Conservation (phyloP, 225 moss, liverwort and hornwort species). For the Bryoerythrophyllum caledonicum region DNA sequence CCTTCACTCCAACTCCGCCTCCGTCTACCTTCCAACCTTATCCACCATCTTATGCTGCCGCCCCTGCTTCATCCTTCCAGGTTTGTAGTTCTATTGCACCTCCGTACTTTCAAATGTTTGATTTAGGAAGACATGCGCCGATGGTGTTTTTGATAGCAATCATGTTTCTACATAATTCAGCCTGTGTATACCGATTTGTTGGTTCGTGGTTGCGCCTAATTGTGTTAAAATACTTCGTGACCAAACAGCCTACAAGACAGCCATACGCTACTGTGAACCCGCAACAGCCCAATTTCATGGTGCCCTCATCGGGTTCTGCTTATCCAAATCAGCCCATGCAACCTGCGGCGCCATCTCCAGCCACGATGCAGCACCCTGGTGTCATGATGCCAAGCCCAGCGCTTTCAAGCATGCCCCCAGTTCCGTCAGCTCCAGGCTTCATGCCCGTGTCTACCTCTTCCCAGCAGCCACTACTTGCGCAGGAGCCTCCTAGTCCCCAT, state of each 20-base stretch:
- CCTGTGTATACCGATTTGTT: conserved; percentile 1
- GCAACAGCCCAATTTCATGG: conserved; percentile 37
- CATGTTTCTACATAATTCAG: neutral
- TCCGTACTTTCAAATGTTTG: neutral
- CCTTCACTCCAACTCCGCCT: conserved; percentile 48
- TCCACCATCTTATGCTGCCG: conserved; percentile 35
- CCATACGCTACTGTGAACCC: conserved; percentile 16
- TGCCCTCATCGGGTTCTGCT: conserved; percentile 28
- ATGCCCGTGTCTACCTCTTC: conserved; percentile 46
- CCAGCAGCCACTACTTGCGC: conserved; percentile 39
- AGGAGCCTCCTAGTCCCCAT: conserved; percentile 64
- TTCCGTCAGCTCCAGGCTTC: conserved; percentile 37
- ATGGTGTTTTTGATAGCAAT: conserved; percentile 9
- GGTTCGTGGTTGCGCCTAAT: neutral
- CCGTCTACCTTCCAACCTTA: conserved; percentile 45
- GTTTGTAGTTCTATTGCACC: conserved; percentile 20
- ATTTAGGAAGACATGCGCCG: neutral
- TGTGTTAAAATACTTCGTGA: neutral
- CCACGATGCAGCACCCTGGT: conserved; percentile 41
- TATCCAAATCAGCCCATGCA: conserved; percentile 43
- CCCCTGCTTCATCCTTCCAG: conserved; percentile 57
- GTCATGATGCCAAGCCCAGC: conserved; percentile 50
- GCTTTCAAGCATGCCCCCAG: conserved; percentile 41
- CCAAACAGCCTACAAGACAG: conserved; percentile 37
- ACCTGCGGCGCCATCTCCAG: conserved; percentile 25